Evolutionary conservation across 331 rosid genomes (phyloP), one percentile per base, ranked within the genome.

Genomic region (Dryas integrifolia): DNA sequence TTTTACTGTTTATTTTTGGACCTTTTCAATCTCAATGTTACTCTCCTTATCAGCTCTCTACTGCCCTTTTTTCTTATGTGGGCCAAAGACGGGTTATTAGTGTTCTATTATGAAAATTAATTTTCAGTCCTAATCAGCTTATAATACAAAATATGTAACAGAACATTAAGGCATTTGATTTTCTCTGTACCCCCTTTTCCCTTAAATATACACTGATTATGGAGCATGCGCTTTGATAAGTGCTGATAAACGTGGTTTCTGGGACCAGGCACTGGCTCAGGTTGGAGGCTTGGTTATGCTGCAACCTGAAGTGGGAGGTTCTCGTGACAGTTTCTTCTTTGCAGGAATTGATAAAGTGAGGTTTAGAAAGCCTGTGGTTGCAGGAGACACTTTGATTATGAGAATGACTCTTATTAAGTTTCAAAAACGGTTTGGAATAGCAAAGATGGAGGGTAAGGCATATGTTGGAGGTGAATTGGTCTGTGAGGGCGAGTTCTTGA

Each of bases 311-410:
- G 90, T 86, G 60, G 97, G 94, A 71, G 94, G 92, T 43, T 88
- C 96, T 67, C 89, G 81, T 3, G 87, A 84, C 6, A 86, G 82
- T 68, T 92, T 92, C 87, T 88, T 90, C 90, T 88, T 90, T 55
- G 96, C 92, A 4, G 98, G 95, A 72, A 86, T 90, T 21, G 96
- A 90, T 82, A 88, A 84, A 88, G 95, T 88, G 70, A 79, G 95
- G 71, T 92, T 92, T 70, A 84, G 98, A 39, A 92, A 86, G 72
- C 95, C 95, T 0, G 95, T 90, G 82, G 73, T 90, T 65, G 95
- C 98, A 3, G 98, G 95, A 48, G 95, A 92, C 85, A 90, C 98
- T n/a, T 78, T 92, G 77, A 89, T 92, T 50, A 92, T 92, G 92
- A 86, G 95, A 78, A 92, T 90, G 98, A 88, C 91, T 30, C 95